Conservation (phyloP, 495 filamentous ascomycete species). For the Stereocaulon alpinum region DNA sequence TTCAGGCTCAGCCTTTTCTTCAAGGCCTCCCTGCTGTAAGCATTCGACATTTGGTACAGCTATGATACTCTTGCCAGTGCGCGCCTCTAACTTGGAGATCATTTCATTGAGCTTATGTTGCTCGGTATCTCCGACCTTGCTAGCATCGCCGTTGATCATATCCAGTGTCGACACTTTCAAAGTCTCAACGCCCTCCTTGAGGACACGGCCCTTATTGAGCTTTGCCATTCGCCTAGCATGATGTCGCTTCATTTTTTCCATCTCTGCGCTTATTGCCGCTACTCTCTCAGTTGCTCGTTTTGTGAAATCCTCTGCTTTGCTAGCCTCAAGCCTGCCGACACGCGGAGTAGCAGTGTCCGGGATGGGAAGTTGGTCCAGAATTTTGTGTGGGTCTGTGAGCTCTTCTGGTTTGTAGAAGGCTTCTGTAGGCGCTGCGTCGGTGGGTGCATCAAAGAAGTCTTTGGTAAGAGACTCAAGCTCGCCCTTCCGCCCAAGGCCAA, state of each 20-base stretch:
- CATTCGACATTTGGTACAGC: constrained; percentile 53
- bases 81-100: constrained; percentile 45
- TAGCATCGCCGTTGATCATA: constrained; percentile 6
- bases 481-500: constrained; percentile 78
- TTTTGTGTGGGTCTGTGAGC: no score
- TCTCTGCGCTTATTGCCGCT: constrained; percentile 58
- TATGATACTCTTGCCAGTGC: constrained; percentile 45
- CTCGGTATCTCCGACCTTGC: not conserved
- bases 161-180: constrained; percentile 25
- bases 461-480: constrained; percentile 72
- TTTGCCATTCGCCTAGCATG: constrained; percentile 66
- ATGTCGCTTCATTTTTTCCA: constrained; percentile 67
- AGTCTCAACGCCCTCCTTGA: constrained; percentile 56
- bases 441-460: constrained; percentile 61
- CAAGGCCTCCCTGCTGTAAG: constrained; percentile 60
- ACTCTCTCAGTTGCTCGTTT: constrained; percentile 58
- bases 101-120: constrained; percentile 43
- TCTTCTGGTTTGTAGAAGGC: constrained; percentile 7
- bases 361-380: constrained; percentile 24
- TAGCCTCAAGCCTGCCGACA: constrained; percentile 52
- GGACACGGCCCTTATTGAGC: constrained; percentile 53
- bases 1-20: constrained; percentile 43
- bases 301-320: constrained; percentile 65
- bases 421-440: constrained; percentile 25
- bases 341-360: constrained; percentile 37